phyloP scores from a whole-genome alignment of 345 rosid species.

The Toxicodendron radicans region DNA sequence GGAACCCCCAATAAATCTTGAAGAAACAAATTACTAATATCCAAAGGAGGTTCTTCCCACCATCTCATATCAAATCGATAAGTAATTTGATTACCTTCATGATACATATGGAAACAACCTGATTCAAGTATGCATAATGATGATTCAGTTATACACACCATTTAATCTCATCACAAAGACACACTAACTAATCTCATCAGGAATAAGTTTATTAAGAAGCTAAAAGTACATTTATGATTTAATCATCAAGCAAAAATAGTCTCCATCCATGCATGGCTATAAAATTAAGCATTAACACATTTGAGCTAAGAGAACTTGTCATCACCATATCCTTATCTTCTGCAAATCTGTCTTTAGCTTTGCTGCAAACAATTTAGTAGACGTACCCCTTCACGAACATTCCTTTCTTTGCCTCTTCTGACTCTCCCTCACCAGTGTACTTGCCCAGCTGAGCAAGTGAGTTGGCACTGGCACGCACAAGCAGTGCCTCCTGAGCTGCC shows the following conservation, averaged over 20 bases:
- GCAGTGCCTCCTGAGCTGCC: slow-evolving; percentile 73
- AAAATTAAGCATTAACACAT: slow-evolving; percentile 29
- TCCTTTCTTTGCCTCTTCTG: slow-evolving; percentile 91
- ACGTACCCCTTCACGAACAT: slow-evolving; percentile 89
- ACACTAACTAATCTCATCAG: slow-evolving; percentile 33
- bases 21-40: too few species aligned
- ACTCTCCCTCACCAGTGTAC: slow-evolving; percentile 86
- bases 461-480: slow-evolving; percentile 79
- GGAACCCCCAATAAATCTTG: too few species aligned
- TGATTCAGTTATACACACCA: background rate
- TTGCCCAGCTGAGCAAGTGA: slow-evolving; percentile 96
- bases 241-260: slow-evolving; percentile 44
- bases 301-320: slow-evolving; percentile 11
- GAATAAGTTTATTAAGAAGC: slow-evolving; percentile 41
- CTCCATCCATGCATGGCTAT: slow-evolving; percentile 39
- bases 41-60: too few species aligned
- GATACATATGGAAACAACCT: too few species aligned
- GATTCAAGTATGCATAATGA: background rate
- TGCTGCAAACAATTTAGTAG: slow-evolving; percentile 39
- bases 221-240: slow-evolving; percentile 31
- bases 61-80: too few species aligned
- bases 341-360: slow-evolving; percentile 13
- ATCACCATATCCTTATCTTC: slow-evolving; percentile 25
- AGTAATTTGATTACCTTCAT: too few species aligned
- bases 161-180: slow-evolving; percentile 3